phyloP scores from a whole-genome alignment of 176 grass and related monocot species.

The Raddia distichophylla region DNA sequence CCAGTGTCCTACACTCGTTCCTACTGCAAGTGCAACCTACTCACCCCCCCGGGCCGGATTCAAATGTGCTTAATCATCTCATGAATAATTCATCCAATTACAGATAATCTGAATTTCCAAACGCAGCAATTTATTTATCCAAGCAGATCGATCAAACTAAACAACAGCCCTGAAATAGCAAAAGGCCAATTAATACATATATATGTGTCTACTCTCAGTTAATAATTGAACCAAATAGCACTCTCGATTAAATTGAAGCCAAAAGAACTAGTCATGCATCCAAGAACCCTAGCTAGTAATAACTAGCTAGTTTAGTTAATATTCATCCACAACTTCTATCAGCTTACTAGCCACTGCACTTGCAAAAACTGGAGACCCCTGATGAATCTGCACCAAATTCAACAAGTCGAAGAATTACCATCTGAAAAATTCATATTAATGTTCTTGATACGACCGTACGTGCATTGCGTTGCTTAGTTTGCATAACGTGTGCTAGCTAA shows the following conservation, averaged over 20 bases:
- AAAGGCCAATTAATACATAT: not conserved
- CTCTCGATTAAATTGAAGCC: not conserved
- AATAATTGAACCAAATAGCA: not conserved
- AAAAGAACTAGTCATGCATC: constrained; percentile 22
- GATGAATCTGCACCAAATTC: constrained; percentile 62
- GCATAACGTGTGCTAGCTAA: not conserved
- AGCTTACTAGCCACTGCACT: constrained; percentile 69
- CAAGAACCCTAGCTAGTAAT: constrained; percentile 34
- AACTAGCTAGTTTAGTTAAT: not conserved
- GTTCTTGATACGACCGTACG: not conserved
- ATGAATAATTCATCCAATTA: not conserved
- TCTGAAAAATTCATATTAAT: not conserved
- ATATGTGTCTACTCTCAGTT: not conserved
- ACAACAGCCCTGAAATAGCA: constrained; percentile 16
- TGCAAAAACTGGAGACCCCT: constrained; percentile 61
- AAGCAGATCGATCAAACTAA: not conserved
- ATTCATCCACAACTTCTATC: constrained; percentile 68
- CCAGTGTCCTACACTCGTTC: not conserved
- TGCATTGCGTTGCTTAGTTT: not conserved
- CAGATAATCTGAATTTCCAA: not conserved
- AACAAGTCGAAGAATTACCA: not conserved
- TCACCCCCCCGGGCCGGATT: not conserved
- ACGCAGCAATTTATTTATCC: constrained; percentile 39
- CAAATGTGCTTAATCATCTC: not conserved
- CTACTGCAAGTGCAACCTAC: constrained; percentile 8